Evolutionary conservation across 1,284 basidiomycete genomes (phyloP).

Genomic region (Sanguinoderma infundibulare): DNA sequence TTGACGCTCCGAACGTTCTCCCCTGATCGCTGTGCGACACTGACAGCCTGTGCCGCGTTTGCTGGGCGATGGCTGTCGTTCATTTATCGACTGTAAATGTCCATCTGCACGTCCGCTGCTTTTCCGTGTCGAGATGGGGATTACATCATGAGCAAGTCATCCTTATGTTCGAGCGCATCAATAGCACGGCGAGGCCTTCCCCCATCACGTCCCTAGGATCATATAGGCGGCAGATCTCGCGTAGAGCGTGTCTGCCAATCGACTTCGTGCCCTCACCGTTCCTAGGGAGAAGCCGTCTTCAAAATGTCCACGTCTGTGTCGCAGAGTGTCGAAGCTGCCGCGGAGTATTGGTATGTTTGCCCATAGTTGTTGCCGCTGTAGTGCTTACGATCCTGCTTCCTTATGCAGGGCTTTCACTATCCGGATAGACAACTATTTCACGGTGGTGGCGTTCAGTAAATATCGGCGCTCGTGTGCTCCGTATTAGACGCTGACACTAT

Average conservation of each 20-base stretch:
- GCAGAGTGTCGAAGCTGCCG: conserved; percentile 10
- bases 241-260: background rate
- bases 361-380: background rate
- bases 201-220: background rate
- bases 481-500: background rate
- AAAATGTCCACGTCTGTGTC: background rate
- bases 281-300: background rate
- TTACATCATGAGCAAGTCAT: too few species aligned
- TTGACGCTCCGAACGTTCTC: background rate
- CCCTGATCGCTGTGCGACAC: background rate
- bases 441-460: conserved; percentile 15
- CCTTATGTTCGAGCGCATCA: background rate
- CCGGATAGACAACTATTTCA: conserved; percentile 13
- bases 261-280: background rate
- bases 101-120: background rate
- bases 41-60: background rate
- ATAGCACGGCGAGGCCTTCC: background rate
- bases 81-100: too few species aligned
- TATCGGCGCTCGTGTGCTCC: background rate
- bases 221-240: background rate
- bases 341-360: conserved; percentile 20
- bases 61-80: background rate
- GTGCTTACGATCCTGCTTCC: conserved; percentile 18
- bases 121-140: background rate
- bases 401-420: conserved; percentile 13